phyloP scores from a whole-genome alignment of 2,329 filamentous ascomycete genomes.

The Westerdykella aurantiaca region DNA sequence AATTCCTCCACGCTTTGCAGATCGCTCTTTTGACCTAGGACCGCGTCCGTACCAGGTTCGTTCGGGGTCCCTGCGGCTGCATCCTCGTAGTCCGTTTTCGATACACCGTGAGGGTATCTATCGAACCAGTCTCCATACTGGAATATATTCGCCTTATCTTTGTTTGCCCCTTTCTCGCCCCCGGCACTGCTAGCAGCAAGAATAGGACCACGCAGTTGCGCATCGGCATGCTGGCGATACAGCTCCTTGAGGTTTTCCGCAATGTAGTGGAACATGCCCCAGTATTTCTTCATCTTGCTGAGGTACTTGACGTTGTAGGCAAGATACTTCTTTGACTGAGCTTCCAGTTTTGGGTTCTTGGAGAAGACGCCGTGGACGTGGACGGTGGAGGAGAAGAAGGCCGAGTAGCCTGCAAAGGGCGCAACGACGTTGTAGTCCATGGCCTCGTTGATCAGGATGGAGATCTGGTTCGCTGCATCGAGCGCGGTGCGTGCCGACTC shows the following conservation, averaged over 20 bases:
- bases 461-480: constrained; percentile 80
- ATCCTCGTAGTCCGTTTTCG: constrained; percentile 75
- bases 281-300: constrained; percentile 92
- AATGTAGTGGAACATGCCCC: constrained; percentile 98
- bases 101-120: constrained; percentile 86
- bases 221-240: constrained; percentile 78
- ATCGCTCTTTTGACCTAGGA: constrained; percentile 81
- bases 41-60: constrained; percentile 78
- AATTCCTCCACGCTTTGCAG: constrained; percentile 94
- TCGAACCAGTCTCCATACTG: constrained; percentile 99
- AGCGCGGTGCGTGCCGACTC: constrained; percentile 71
- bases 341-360: constrained; percentile 69
- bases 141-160: constrained; percentile 57
- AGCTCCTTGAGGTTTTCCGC: constrained; percentile 86
- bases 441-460: constrained; percentile 72
- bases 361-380: constrained; percentile 91
- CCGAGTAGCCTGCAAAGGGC: constrained; percentile 91
- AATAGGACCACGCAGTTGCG: constrained; percentile 61
- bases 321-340: constrained; percentile 74
- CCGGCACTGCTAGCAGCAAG: constrained; percentile 11
- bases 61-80: constrained; percentile 61
- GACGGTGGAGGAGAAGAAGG: constrained; percentile 89
- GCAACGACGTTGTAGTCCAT: constrained; percentile 77
- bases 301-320: constrained; percentile 85
- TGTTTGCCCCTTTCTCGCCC: constrained; percentile 17